phyloP scores from a whole-genome alignment of 2,329 filamentous ascomycete species.

The Fusarium nisikadoi region DNA sequence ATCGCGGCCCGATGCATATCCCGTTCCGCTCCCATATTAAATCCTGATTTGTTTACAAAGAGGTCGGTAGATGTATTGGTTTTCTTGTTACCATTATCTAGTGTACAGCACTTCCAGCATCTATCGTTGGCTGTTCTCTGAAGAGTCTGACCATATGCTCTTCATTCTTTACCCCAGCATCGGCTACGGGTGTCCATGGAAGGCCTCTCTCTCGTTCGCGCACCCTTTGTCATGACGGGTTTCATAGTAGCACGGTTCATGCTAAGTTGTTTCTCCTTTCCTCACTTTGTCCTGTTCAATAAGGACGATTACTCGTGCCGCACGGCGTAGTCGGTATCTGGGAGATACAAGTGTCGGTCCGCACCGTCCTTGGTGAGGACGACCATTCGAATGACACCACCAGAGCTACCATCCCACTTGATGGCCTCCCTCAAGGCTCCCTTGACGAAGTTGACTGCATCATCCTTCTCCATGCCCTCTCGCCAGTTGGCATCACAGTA shows the following conservation, averaged over 20 bases:
- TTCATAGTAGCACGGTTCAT: slow-evolving; percentile 26
- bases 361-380: slow-evolving; percentile 91
- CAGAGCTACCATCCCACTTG: slow-evolving; percentile 99
- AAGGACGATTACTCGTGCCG: slow-evolving; percentile 65
- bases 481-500: slow-evolving; percentile 97
- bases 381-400: slow-evolving; percentile 97
- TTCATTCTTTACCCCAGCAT: slow-evolving; percentile 10
- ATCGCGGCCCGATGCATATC: slow-evolving; percentile 3
- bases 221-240: slow-evolving; percentile 29
- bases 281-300: slow-evolving; percentile 32
- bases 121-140: slow-evolving; percentile 17
- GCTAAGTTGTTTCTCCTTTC: slow-evolving; percentile 14
- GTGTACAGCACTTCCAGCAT: slow-evolving; percentile 43
- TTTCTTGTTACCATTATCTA: slow-evolving; percentile 45
- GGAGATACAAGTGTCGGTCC: slow-evolving; percentile 93
- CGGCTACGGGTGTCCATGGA: slow-evolving; percentile 2
- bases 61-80: slow-evolving; percentile 35
- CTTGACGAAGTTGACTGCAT: slow-evolving; percentile 94
- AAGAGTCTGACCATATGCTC: slow-evolving; percentile 19
- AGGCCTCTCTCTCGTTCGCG: slow-evolving; percentile 12
- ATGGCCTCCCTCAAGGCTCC: slow-evolving; percentile 91
- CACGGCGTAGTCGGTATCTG: slow-evolving; percentile 86
- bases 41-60: slow-evolving; percentile 5
- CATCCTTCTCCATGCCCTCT: slow-evolving; percentile 92
- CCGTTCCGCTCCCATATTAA: slow-evolving; percentile 21